A percentile compares a stretch with the other conserved stretches of the same genome.
Evolutionary conservation across 257 asterid genomes (phyloP).

Genomic region (Solanum boliviense): DNA sequence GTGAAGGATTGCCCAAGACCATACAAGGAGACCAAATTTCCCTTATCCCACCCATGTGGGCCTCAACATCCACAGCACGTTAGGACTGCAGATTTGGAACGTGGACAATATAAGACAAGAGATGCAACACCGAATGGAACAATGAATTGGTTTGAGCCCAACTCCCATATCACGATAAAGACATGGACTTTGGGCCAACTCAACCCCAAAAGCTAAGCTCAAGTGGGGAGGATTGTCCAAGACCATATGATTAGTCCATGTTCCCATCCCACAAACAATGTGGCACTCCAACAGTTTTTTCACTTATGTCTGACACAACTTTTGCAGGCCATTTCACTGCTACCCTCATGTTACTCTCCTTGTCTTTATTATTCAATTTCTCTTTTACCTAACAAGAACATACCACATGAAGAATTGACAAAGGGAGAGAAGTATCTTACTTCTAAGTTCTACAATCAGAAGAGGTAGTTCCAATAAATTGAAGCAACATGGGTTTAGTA

Average conservation of each 20-base stretch:
- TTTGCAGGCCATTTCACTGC: not conserved
- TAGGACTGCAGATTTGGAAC: not conserved
- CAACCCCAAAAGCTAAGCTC: not conserved
- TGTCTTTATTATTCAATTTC: not conserved
- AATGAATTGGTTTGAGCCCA: not conserved
- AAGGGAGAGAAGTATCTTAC: not conserved
- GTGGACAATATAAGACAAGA: not conserved
- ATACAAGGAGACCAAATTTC: not conserved
- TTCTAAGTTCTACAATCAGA: not conserved
- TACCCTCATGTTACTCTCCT: not conserved
- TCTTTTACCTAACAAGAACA: not conserved
- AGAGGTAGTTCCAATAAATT: not conserved
- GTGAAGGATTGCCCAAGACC: not conserved
- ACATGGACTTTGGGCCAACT: not conserved
- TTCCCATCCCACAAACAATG: not conserved
- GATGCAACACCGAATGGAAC: not conserved
- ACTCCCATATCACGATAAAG: not conserved
- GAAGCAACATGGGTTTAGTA: not conserved
- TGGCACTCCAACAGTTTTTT: not conserved
- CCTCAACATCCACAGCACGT: not conserved
- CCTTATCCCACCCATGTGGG: not conserved
- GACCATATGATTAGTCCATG: not conserved
- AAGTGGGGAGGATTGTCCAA: not conserved
- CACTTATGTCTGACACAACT: not conserved
- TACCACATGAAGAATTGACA: not conserved